Conservation (phyloP, 2,329 filamentous ascomycete genomes). For the Paracamarosporium sp. region DNA sequence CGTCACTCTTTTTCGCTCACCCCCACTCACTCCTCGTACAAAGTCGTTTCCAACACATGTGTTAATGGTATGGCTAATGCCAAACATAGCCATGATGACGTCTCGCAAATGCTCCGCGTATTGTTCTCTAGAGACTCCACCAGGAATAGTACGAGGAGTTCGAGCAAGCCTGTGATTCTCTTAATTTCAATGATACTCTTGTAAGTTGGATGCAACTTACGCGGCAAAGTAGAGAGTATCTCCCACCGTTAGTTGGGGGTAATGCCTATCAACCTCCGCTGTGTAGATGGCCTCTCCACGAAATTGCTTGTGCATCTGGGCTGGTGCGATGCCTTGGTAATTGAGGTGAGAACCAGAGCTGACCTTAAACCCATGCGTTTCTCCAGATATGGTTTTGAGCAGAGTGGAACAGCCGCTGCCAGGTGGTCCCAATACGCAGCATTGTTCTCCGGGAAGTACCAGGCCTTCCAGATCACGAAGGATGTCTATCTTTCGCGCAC, state of each 20-base stretch:
- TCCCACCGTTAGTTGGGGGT: conserved; percentile 75
- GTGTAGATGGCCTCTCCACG: conserved; percentile 86
- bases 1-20: conserved; percentile 61
- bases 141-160: conserved; percentile 65
- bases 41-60: conserved; percentile 76
- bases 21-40: conserved; percentile 73
- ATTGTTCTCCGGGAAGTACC: conserved; percentile 66
- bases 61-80: conserved; percentile 73
- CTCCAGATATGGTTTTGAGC: conserved; percentile 80
- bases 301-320: conserved; percentile 77
- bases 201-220: not conserved
- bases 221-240: conserved; percentile 81
- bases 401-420: conserved; percentile 76
- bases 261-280: conserved; percentile 81
- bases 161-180: conserved; percentile 41
- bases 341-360: conserved; percentile 76
- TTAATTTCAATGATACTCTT: not conserved
- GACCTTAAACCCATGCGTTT: conserved; percentile 78
- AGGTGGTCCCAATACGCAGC: not conserved
- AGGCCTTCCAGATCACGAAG: conserved; percentile 70
- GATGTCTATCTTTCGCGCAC: conserved; percentile 67
- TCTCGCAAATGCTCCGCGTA: conserved; percentile 64
- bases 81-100: conserved; percentile 77
- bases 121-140: conserved; percentile 59
- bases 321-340: conserved; percentile 74